These are phyloP conservation scores for Chaetomiaceae sp. DNA, from an alignment of 2,329 filamentous ascomycete genomes.

Conservation along the genomic window DNA sequence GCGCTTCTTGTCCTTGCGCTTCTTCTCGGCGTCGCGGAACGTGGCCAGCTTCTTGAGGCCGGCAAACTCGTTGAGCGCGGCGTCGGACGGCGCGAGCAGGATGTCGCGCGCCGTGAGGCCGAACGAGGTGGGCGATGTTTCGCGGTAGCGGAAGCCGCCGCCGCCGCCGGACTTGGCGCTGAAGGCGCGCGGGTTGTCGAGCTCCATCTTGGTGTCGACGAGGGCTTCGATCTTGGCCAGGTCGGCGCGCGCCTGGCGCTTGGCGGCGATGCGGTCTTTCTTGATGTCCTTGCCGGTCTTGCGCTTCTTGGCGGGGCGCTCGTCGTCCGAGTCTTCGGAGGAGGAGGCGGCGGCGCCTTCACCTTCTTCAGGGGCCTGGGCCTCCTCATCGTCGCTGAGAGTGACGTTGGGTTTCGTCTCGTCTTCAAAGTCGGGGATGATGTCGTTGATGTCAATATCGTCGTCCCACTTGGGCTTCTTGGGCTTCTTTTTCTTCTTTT, in stretches of 20 bases:
- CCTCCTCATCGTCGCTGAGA: conserved; percentile 51
- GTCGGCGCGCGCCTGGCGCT: conserved; percentile 74
- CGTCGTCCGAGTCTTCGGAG: conserved; percentile 30
- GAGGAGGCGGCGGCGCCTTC: conserved; percentile 29
- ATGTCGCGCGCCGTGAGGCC: conserved; percentile 89
- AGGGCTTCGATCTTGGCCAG: conserved; percentile 79
- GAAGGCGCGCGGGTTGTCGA: conserved; percentile 61
- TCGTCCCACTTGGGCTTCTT: conserved; percentile 94
- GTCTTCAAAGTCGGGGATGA: conserved; percentile 81
- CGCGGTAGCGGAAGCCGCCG: conserved; percentile 79
- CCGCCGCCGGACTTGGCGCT: conserved; percentile 31
- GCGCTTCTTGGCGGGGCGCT: conserved; percentile 49
- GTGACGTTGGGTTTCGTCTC: conserved; percentile 49
- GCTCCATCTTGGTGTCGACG: conserved; percentile 74
- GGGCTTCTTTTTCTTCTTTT: conserved; percentile 57
- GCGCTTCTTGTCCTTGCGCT: conserved; percentile 79
- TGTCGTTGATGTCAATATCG: conserved; percentile 93
- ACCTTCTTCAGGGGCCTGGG: conserved; percentile 37
- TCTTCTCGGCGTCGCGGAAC: conserved; percentile 85
- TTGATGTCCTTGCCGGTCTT: conserved; percentile 58
- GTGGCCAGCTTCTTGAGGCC: conserved; percentile 92
- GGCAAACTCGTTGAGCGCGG: conserved; percentile 80
- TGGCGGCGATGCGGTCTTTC: conserved; percentile 50
- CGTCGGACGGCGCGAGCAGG: conserved; percentile 78
- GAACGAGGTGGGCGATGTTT: conserved; percentile 85